These are phyloP conservation scores for Beta lomatogona DNA, from an alignment of 179 eudicot species.

Conservation along the genomic window DNA sequence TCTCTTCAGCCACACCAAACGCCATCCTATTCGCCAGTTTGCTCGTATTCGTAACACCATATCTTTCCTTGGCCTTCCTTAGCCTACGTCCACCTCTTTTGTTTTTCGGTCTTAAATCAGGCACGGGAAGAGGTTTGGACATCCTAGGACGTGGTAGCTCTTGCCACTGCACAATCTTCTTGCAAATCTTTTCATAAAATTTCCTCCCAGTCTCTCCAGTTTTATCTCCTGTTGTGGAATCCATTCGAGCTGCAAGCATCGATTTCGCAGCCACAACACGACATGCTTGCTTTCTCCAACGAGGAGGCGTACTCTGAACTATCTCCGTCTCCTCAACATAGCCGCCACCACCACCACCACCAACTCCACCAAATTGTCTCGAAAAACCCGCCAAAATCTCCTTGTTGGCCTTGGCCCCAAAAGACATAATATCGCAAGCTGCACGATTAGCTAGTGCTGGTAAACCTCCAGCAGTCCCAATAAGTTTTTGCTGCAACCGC, in stretches of 20 bases:
- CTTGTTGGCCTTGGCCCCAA: conserved; percentile 73
- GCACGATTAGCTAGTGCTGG: conserved; percentile 74
- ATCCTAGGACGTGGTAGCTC: conserved; percentile 86
- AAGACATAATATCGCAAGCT: conserved; percentile 57
- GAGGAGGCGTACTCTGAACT: conserved; percentile 69
- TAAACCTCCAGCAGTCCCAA: conserved; percentile 88
- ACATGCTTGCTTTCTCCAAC: conserved; percentile 66
- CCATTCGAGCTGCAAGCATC: neutral
- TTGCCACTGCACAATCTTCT: conserved; percentile 89
- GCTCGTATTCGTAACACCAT: conserved; percentile 78
- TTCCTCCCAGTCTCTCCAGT: conserved; percentile 62
- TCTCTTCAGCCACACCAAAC: conserved; percentile 81
- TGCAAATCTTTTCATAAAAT: conserved; percentile 59
- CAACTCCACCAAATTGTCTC: conserved; percentile 69
- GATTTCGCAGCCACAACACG: conserved; percentile 34
- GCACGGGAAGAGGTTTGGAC: conserved; percentile 83
- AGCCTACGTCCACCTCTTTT: conserved; percentile 83
- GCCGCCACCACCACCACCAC: conserved; percentile 48
- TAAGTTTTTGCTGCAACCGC: conserved; percentile 87
- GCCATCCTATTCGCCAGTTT: conserved; percentile 82
- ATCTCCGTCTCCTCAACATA: conserved; percentile 75
- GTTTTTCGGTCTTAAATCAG: conserved; percentile 86
- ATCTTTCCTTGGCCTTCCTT: conserved; percentile 87
- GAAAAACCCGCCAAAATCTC: conserved; percentile 83
- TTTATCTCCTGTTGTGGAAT: neutral